These are phyloP conservation scores for Calycina herbarum DNA, from an alignment of 2,329 filamentous ascomycete species.

Conservation along the genomic window DNA sequence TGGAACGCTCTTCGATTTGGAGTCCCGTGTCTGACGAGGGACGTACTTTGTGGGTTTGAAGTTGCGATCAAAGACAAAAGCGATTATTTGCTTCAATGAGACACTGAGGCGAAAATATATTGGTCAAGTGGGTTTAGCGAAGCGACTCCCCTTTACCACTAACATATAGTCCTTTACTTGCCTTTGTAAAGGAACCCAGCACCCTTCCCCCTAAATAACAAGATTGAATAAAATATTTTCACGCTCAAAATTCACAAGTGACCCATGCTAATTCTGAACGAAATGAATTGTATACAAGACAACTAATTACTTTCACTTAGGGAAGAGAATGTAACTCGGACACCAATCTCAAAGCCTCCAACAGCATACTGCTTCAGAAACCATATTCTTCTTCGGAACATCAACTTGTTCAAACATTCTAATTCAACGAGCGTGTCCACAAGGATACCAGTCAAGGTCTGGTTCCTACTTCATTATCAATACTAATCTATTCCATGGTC, in stretches of 20 bases:
- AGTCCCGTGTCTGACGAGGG: background rate
- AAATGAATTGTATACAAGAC: constrained; percentile 11
- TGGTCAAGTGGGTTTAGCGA: background rate
- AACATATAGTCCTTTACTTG: background rate
- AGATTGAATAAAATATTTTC: background rate
- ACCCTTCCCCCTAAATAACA: background rate
- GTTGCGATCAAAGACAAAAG: too few relatives aligned
- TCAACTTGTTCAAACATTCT: constrained; percentile 7
- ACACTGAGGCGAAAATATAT: background rate
- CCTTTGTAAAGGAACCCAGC: background rate
- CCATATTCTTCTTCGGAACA: constrained; percentile 5
- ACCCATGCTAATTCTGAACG: background rate
- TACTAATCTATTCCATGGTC: background rate
- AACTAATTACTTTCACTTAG: constrained; percentile 10
- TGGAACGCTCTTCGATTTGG: background rate
- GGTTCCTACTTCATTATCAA: background rate
- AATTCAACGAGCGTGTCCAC: constrained; percentile 12
- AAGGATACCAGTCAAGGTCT: background rate
- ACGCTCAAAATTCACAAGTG: background rate
- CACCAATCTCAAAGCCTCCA: constrained; percentile 7
- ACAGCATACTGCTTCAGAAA: background rate
- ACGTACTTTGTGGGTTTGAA: too few relatives aligned
- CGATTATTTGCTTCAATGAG: background rate
- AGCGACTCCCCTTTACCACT: background rate
- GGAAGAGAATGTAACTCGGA: constrained; percentile 6